These are phyloP conservation scores for Verticillium isaacii DNA, from an alignment of 2,329 filamentous ascomycete genomes.

Conservation along the genomic window DNA sequence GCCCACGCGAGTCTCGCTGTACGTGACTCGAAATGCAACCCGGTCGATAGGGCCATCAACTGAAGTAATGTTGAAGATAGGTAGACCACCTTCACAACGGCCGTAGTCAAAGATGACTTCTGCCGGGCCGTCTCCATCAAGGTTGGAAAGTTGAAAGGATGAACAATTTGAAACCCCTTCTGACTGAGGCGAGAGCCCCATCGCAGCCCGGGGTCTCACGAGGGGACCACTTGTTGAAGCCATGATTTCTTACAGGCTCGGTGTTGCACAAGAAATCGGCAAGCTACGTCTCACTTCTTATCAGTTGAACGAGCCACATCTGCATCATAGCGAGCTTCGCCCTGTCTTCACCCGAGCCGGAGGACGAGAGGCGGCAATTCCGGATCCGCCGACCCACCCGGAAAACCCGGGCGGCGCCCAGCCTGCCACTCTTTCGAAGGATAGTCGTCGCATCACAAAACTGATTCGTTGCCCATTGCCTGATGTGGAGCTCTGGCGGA, in stretches of 20 bases:
- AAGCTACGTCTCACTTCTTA: too few species aligned
- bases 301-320: too few species aligned
- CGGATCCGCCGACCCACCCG: background rate
- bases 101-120: conserved; percentile 6
- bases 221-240: background rate
- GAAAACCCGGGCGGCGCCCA: background rate
- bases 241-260: background rate
- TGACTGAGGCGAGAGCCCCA: background rate
- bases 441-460: too few species aligned
- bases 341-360: too few species aligned
- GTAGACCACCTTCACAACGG: conserved; percentile 3
- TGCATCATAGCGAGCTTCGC: too few species aligned
- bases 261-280: too few species aligned
- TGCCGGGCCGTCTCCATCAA: background rate
- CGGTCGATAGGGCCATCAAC: background rate
- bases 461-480: too few species aligned
- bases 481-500: too few species aligned
- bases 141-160: background rate
- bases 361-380: background rate
- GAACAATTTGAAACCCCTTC: background rate
- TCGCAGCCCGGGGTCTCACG: background rate
- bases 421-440: too few species aligned
- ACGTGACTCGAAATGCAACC: background rate
- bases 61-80: background rate
- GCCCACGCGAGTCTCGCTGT: conserved; percentile 4